phyloP scores from a whole-genome alignment of 2,329 filamentous ascomycete genomes.

The Cercospora sesami region DNA sequence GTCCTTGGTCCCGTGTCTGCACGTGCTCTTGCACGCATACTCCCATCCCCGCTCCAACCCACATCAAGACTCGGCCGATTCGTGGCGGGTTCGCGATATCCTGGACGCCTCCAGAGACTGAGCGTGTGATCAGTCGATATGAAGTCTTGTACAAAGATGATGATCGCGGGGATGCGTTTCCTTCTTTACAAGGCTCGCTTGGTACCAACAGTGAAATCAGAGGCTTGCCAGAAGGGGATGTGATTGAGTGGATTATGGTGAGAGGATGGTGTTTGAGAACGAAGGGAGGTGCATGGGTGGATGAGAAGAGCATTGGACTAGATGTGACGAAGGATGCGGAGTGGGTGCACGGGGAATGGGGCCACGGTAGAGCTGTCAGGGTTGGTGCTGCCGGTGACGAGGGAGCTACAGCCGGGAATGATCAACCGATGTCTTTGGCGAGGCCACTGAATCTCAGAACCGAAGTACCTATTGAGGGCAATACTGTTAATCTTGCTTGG shows the following conservation, averaged over 20 bases:
- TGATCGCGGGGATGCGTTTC: conserved; percentile 13
- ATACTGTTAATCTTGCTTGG: neutral
- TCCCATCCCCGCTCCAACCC: conserved; percentile 5
- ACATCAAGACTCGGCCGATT: conserved; percentile 11
- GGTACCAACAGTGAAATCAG: neutral
- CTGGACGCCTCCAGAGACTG: conserved; percentile 8
- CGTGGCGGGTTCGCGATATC: conserved; percentile 17
- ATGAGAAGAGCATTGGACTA: neutral
- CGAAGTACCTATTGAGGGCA: neutral
- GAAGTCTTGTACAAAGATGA: conserved; percentile 15
- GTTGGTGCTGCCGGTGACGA: neutral
- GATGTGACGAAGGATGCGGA: neutral
- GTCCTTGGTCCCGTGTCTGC: conserved; percentile 17
- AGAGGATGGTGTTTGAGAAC: conserved; percentile 12
- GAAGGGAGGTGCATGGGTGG: neutral
- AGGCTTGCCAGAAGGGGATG: conserved; percentile 4
- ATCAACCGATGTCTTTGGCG: neutral
- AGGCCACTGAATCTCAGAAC: neutral
- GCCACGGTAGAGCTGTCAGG: neutral
- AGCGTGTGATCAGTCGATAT: conserved; percentile 8
- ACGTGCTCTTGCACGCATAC: neutral
- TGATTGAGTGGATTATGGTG: conserved; percentile 10
- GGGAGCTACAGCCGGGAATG: neutral
- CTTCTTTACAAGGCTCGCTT: conserved; percentile 10
- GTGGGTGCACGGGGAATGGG: neutral